phyloP scores from a whole-genome alignment of 441 rosid species.

The Pelargonium myrrhifolium region DNA sequence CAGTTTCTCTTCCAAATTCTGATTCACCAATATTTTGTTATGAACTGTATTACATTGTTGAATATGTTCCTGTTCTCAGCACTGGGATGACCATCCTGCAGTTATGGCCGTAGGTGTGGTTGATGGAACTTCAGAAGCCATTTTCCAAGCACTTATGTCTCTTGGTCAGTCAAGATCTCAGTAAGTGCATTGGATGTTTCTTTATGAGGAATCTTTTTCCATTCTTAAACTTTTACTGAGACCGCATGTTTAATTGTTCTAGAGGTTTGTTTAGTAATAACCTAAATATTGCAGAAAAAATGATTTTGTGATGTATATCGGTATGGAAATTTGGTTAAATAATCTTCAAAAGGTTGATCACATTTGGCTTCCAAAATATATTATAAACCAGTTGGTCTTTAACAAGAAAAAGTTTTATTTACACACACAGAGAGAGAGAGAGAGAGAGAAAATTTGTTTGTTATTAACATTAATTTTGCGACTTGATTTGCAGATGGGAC shows the following conservation, averaged over 20 bases:
- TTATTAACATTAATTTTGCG: conserved; percentile 14
- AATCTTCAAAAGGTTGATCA: not conserved
- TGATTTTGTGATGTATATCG: not conserved
- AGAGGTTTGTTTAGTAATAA: not conserved
- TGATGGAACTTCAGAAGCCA: conserved; percentile 90
- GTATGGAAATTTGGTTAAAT: not conserved
- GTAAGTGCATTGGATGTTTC: conserved; percentile 36
- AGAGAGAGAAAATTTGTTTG: too few relatives aligned
- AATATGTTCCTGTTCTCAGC: conserved; percentile 15
- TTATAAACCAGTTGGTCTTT: too few relatives aligned
- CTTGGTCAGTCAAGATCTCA: conserved; percentile 94
- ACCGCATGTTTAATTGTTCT: not conserved
- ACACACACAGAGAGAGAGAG: too few relatives aligned
- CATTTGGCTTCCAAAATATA: not conserved
- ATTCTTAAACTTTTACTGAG: conserved; percentile 1
- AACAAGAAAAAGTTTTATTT: too few relatives aligned
- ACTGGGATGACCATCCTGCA: conserved; percentile 99
- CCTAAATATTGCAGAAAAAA: not conserved
- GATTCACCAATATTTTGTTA: conserved; percentile 12
- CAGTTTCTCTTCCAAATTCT: conserved; percentile 18
- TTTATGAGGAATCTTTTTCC: not conserved
- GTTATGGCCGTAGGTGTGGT: conserved; percentile 97
- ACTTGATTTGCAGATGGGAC: conserved; percentile 71
- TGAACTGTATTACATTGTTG: conserved; percentile 11
- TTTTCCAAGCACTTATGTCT: conserved; percentile 90